Base-by-base conservation (phyloP, 2,329 filamentous ascomycete species). In the Fusarium buharicum region DNA sequence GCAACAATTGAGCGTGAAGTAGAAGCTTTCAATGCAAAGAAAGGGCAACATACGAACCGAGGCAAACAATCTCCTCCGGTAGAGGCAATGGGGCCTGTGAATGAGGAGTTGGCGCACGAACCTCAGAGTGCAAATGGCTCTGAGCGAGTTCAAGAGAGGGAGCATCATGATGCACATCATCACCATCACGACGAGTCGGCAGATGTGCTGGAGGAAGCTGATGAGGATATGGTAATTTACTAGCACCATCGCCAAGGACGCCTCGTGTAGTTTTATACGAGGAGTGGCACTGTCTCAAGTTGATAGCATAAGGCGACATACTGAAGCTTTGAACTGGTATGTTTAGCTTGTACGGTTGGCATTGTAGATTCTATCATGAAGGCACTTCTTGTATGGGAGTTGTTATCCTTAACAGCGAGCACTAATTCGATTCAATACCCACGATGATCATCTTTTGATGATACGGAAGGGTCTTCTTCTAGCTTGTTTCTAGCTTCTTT, bases 211-310 rank as follows among this genome's bases (percentile, higher is more conserved):
- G 87, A 95, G 50, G 90, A 92, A 75, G 91, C 90, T 50, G 91
- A 92, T 58, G 93, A 97, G 78, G 93, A 97, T 71, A 93, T 90
- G 68, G 92, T 97, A 49, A 94, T 96, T 57, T 97, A 97, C 79
- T 97, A 79, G 41, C 17, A 28, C 14, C 3, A 20, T 33, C 18
- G n/a, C 10, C 10, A 8, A 36, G n/a, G 14, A 36, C 30, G 16
- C 22, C 17, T 33, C 12, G 16, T 7, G 14, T 36, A 20, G 22
- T 28, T 54, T 11, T 8, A 24, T 24, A 46, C 33, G 49, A 20
- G 31, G 27, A 39, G n/a, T 57, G 16, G 20, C 39, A 24, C 27
- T 46, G 14, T 24, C 16, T 16, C n/a, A 20, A 37, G 27, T 51
- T 22, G 13, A 18, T n/a, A 11, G 31, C 17, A 30, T 24, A 14